Conservation (phyloP, 1,284 basidiomycete species). For the Sanghuangporus weigelae region DNA sequence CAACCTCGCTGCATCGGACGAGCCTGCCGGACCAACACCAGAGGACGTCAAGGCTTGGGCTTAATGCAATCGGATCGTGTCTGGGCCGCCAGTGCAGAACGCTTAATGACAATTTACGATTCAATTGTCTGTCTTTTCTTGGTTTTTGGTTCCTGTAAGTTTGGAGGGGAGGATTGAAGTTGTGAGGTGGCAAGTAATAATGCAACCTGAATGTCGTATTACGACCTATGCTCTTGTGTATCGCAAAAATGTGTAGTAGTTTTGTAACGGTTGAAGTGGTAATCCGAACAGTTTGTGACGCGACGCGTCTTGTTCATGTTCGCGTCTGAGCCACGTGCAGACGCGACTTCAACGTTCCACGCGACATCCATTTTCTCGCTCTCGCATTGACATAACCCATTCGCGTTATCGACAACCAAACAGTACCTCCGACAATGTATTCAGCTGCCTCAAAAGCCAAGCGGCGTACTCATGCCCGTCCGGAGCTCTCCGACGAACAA, state of each 20-base stretch:
- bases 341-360: background rate
- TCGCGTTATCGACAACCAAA: background rate
- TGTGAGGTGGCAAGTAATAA: no score
- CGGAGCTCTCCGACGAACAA: slow-evolving; percentile 90
- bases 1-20: slow-evolving; percentile 72
- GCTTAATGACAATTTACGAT: no score
- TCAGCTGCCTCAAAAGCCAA: slow-evolving; percentile 72
- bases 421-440: slow-evolving; percentile 45
- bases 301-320: no score
- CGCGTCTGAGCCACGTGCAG: background rate
- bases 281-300: no score
- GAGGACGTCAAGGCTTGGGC: slow-evolving; percentile 63
- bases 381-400: background rate
- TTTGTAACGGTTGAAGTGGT: no score
- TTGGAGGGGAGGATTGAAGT: no score
- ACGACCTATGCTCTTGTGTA: no score
- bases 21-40: slow-evolving; percentile 57
- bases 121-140: no score
- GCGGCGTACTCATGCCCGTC: slow-evolving; percentile 62
- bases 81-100: no score
- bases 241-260: no score
- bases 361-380: background rate
- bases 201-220: no score
- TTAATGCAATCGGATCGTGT: slow-evolving; percentile 25
- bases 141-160: no score